phyloP scores from a whole-genome alignment of 257 asterid species.

The Buddleja alternifolia region DNA sequence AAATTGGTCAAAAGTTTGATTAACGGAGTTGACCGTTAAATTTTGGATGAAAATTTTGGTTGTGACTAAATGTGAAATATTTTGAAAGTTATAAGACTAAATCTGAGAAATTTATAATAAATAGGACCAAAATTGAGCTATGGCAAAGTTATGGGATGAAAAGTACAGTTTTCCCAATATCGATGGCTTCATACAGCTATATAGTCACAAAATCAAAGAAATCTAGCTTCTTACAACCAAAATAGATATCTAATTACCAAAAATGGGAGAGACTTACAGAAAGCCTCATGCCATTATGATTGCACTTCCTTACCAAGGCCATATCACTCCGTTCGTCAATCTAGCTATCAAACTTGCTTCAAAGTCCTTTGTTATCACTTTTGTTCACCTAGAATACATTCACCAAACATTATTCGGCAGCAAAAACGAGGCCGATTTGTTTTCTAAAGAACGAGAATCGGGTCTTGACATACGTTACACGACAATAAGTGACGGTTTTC shows the following conservation, averaged over 20 bases:
- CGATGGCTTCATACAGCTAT: too few relatives aligned
- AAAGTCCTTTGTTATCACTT: constrained; percentile 43
- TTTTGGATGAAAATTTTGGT: too few relatives aligned
- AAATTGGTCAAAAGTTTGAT: too few relatives aligned
- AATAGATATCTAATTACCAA: not conserved
- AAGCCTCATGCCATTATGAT: constrained; percentile 41
- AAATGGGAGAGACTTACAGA: constrained; percentile 17
- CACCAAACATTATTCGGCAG: constrained; percentile 28
- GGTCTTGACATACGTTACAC: constrained; percentile 51
- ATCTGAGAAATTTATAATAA: too few relatives aligned
- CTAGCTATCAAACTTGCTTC: constrained; percentile 48
- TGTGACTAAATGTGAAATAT: too few relatives aligned
- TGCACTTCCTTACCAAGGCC: constrained; percentile 50
- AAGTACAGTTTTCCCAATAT: too few relatives aligned
- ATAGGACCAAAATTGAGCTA: too few relatives aligned
- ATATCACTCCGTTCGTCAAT: constrained; percentile 39
- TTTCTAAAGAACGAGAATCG: constrained; percentile 33
- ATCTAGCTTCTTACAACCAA: too few relatives aligned
- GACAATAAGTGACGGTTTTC: constrained; percentile 43
- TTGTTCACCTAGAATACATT: constrained; percentile 38
- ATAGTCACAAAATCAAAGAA: too few relatives aligned
- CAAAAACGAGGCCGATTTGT: constrained; percentile 23
- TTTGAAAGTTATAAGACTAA: too few relatives aligned
- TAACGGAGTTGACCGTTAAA: too few relatives aligned
- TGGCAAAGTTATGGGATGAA: too few relatives aligned